Percentiles rank a stretch among this genome's conserved stretches.
phyloP scores from a whole-genome alignment of 441 rosid genomes.

The Arabidopsis lyrata region DNA sequence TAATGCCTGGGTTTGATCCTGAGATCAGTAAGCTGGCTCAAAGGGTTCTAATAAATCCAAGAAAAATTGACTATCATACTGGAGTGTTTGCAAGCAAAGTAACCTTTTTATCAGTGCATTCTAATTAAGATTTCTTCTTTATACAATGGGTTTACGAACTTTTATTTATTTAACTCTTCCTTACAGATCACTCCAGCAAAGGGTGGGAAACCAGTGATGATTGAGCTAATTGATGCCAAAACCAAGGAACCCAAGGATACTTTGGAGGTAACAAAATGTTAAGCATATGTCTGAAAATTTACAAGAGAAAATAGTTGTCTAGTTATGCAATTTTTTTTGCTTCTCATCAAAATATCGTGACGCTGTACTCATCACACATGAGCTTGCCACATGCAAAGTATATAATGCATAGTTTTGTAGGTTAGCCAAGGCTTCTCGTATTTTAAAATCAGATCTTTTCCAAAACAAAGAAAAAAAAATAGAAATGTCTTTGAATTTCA shows the following conservation, averaged over 20 bases:
- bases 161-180: not conserved
- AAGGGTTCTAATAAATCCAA: conserved; percentile 89
- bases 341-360: not conserved
- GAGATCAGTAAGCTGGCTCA: conserved; percentile 98
- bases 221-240: conserved; percentile 97
- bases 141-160: not conserved
- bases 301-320: not conserved
- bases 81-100: conserved; percentile 98
- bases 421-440: not conserved
- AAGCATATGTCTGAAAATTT: not conserved
- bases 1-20: conserved; percentile 99
- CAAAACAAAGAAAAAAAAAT: not conserved
- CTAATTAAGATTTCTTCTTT: not conserved
- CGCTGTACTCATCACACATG: not conserved
- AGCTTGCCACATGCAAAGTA: not conserved
- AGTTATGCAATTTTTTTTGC: not conserved
- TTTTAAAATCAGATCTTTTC: not conserved
- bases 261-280: conserved; percentile 71
- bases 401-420: conserved; percentile 9
- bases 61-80: conserved; percentile 90
- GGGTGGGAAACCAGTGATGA: conserved; percentile 91
- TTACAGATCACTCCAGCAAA: conserved; percentile 87
- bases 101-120: conserved; percentile 23
- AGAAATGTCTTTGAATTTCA: not conserved
- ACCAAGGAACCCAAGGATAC: conserved; percentile 89